These are phyloP conservation scores for Funneliformis mosseae DNA, from an alignment of 192 early-diverging fungal species.

Conservation along the genomic window DNA sequence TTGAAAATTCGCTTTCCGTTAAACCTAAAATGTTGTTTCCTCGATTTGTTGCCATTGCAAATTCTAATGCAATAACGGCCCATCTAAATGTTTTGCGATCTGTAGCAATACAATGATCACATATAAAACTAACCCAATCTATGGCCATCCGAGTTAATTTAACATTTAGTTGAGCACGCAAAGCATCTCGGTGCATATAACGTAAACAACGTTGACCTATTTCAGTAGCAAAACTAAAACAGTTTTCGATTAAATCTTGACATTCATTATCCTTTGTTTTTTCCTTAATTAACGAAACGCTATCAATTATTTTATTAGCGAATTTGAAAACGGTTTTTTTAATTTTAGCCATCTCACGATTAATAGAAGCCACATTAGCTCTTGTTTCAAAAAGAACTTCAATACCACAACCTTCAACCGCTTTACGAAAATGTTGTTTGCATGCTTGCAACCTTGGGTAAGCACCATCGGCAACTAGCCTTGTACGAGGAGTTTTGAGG, in stretches of 20 bases:
- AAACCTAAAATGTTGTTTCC: slow-evolving; percentile 72
- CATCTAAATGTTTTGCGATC: slow-evolving; percentile 82
- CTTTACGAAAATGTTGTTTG: slow-evolving; percentile 54
- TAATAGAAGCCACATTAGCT: slow-evolving; percentile 59
- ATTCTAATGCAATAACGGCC: slow-evolving; percentile 83
- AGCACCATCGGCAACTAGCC: slow-evolving; percentile 55
- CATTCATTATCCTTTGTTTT: slow-evolving; percentile 47
- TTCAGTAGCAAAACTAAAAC: slow-evolving; percentile 71
- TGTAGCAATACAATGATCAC: slow-evolving; percentile 77
- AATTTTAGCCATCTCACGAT: slow-evolving; percentile 59
- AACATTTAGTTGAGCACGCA: slow-evolving; percentile 62
- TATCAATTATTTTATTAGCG: slow-evolving; percentile 55
- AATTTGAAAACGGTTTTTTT: slow-evolving; percentile 60
- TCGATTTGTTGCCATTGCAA: slow-evolving; percentile 76
- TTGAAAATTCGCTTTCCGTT: slow-evolving; percentile 68
- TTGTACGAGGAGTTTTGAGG: slow-evolving; percentile 57
- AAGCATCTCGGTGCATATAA: slow-evolving; percentile 42
- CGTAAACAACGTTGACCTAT: slow-evolving; percentile 60
- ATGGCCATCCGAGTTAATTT: slow-evolving; percentile 73
- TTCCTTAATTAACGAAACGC: slow-evolving; percentile 57
- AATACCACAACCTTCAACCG: slow-evolving; percentile 49
- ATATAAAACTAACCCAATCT: slow-evolving; percentile 89
- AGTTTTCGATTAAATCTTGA: slow-evolving; percentile 70
- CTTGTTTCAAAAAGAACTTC: slow-evolving; percentile 54
- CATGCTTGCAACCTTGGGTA: slow-evolving; percentile 43